Base-by-base conservation (phyloP, 441 rosid genomes). In the Eruca vesicaria region DNA sequence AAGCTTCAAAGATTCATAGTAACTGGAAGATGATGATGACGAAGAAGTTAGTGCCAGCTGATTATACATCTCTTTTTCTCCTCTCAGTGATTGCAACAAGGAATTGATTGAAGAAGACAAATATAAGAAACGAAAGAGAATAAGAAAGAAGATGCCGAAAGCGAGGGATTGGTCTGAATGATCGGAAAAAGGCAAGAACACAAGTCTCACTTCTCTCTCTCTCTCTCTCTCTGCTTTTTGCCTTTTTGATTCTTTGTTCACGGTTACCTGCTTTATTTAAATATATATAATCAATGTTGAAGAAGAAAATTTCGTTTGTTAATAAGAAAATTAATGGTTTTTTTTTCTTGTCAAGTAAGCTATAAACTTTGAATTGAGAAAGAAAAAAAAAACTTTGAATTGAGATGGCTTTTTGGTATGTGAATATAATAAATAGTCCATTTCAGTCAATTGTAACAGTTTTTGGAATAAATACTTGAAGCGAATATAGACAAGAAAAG, bases 1-100 rank as follows among this genome's bases (percentile, higher is more conserved):
- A 60, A 85, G 81, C 77, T 89, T 89, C 70, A 96, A 79, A 16
- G 92, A 90, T 43, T 96, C 99, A 83, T 91, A 85, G 74, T 88
- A 90, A 43, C 76, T 63, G 11, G 76, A 21, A 2, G 76, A 71
- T 0, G 78, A 76, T 0, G 76, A 76, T 0, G 79, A 75, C 0
- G 32, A 71, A 28, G 80, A 67, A n/a, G 76, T 66, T n/a, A 78
- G 45, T 11, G 78, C 71, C 57, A 78, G 48, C 52, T 78, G 78
- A 73, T 68, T 78, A 73, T 78, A 73, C 81, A 78, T 78, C 14
- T 63, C 66, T 69, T 20, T 48, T 23, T 38, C 4, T 53, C 68
- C 50, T 43, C 52, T 43, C 2, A 10, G 31, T 19, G 64, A 66
- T 75, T 57, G 28, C 62, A 76, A 45, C 72, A 70, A 59, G 60